Evolutionary conservation across 2,329 filamentous ascomycete genomes (phyloP).

Genomic region (Alternaria sp.): DNA sequence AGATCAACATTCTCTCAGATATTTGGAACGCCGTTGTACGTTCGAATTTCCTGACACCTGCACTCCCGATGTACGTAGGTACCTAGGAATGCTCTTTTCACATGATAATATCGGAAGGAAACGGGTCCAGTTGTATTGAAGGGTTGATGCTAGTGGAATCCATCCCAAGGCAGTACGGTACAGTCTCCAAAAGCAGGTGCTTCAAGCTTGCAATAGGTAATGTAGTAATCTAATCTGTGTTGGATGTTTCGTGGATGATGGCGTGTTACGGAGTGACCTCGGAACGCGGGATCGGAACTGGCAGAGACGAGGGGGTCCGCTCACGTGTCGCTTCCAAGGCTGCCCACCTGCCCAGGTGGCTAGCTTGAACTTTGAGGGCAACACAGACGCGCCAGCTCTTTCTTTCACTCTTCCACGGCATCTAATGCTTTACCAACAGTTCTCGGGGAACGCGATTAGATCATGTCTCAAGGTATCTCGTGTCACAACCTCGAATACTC

Average conservation of each 20-base stretch:
- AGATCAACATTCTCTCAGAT: background rate
- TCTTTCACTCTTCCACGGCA: background rate
- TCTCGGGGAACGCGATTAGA: background rate
- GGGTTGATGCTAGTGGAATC: background rate
- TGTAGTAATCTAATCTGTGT: background rate
- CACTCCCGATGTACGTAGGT: background rate
- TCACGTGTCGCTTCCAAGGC: background rate
- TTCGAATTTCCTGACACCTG: background rate
- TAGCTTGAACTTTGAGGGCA: background rate
- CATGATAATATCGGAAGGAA: background rate
- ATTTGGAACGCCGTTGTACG: background rate
- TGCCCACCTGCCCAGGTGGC: background rate
- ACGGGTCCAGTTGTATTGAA: background rate
- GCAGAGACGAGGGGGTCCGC: background rate
- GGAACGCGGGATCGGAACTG: background rate
- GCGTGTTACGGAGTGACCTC: background rate
- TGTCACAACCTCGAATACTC: background rate
- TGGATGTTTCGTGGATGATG: background rate
- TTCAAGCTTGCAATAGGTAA: background rate
- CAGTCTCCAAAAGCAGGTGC: background rate
- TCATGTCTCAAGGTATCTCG: background rate
- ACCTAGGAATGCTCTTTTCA: background rate
- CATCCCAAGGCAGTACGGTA: background rate
- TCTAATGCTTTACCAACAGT: background rate
- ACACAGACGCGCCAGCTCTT: background rate